A percentile compares a stretch with the other conserved stretches of the same genome.
phyloP scores from a whole-genome alignment of 768 basidiomycete species.

The Russula vinacea region DNA sequence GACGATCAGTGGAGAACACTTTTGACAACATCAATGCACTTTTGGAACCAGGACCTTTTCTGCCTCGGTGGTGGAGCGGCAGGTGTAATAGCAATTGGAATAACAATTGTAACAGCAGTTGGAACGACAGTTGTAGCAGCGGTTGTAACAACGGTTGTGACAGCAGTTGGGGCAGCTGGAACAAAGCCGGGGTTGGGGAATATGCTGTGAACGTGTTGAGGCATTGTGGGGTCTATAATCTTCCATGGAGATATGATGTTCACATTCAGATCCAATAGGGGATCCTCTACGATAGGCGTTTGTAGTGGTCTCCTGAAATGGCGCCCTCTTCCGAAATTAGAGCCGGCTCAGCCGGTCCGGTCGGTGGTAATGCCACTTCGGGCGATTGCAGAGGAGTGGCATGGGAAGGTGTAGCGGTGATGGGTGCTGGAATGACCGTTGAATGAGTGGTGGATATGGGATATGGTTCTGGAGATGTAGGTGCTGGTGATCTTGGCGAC shows the following conservation, averaged over 20 bases:
- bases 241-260: too few relatives aligned
- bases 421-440: too few relatives aligned
- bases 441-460: neutral
- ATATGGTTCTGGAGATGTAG: neutral
- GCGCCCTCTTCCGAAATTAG: neutral
- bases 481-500: neutral
- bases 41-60: conserved; percentile 8
- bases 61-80: neutral
- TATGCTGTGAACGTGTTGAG: neutral
- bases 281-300: neutral
- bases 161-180: too few relatives aligned
- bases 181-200: neutral
- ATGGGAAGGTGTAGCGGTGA: neutral
- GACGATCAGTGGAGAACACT: neutral
- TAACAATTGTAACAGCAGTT: neutral
- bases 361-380: neutral
- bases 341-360: neutral
- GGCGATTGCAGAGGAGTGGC: too few relatives aligned
- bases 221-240: neutral
- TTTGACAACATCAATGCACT: neutral
- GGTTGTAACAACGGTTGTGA: too few relatives aligned
- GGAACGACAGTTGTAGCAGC: too few relatives aligned
- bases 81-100: neutral
- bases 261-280: too few relatives aligned
- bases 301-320: neutral